Conservation (phyloP, 495 filamentous ascomycete genomes). For the Daldinia grandis region DNA sequence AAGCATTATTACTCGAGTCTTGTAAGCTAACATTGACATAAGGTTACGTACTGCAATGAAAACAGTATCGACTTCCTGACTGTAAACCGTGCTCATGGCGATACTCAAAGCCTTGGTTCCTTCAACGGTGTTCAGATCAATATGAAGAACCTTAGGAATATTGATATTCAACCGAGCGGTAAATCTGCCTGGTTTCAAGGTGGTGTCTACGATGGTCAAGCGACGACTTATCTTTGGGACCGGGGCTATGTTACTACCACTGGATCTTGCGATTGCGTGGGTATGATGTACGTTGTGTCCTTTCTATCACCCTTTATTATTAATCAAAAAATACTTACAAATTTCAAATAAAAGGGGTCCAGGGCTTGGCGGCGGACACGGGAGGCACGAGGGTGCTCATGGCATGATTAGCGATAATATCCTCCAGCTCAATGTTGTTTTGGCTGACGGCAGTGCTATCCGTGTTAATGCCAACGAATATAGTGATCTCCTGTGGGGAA, state of each 20-base stretch:
- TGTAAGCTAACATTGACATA: neutral
- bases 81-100: slow-evolving; percentile 3
- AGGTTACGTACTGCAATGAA: neutral
- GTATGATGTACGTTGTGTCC: slow-evolving; percentile 59
- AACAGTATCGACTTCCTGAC: neutral
- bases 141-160: slow-evolving; percentile 5
- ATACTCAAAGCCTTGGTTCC: slow-evolving; percentile 9
- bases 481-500: slow-evolving; percentile 58
- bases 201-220: slow-evolving; percentile 37
- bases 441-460: slow-evolving; percentile 58
- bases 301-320: slow-evolving; percentile 28
- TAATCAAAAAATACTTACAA: no score
- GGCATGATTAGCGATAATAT: slow-evolving; percentile 62
- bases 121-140: slow-evolving; percentile 24
- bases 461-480: slow-evolving; percentile 45
- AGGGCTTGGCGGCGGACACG: slow-evolving; percentile 63
- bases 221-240: slow-evolving; percentile 42
- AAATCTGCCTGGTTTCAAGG: slow-evolving; percentile 40
- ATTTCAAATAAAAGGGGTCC: neutral
- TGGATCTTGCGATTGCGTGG: slow-evolving; percentile 64
- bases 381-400: slow-evolving; percentile 62
- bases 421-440: slow-evolving; percentile 54
- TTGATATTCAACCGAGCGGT: slow-evolving; percentile 6
- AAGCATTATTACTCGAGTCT: neutral
- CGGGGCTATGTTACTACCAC: slow-evolving; percentile 55